Evolutionary conservation across 208 protist species (phyloP).

Genomic region (Endotrypanum monterogeii): DNA sequence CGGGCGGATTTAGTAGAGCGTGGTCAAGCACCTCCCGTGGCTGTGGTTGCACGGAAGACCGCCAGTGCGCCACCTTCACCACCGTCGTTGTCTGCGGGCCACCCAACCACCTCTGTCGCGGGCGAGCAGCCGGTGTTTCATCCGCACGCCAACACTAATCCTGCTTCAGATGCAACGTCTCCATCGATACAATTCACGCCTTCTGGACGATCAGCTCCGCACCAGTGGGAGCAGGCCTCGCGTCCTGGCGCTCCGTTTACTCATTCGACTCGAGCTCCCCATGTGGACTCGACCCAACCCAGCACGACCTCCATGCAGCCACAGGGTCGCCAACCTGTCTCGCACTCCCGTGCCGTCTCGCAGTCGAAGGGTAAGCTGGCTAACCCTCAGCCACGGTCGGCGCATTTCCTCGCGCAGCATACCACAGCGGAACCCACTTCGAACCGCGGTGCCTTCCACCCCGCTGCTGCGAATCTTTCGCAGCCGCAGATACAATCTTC

Average conservation of each 20-base stretch:
- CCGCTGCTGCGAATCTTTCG: neutral
- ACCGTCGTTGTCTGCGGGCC: neutral
- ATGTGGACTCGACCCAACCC: constrained; percentile 1
- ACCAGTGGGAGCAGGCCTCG: neutral
- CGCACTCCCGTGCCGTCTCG: neutral
- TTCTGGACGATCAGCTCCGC: neutral
- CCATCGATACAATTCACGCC: neutral
- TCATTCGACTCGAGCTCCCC: constrained; percentile 5
- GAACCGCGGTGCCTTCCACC: neutral
- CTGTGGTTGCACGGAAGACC: neutral
- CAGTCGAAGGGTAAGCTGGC: neutral
- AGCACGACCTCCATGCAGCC: neutral
- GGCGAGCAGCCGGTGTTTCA: neutral
- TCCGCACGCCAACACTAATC: neutral
- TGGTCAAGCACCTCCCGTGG: neutral
- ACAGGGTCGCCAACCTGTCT: neutral
- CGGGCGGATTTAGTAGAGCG: neutral
- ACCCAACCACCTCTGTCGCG: neutral
- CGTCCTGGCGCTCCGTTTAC: neutral
- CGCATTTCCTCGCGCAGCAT: constrained; percentile 1
- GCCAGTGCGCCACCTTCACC: neutral
- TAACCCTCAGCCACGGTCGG: neutral
- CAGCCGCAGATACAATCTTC: neutral
- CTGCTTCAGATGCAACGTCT: neutral
- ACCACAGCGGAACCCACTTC: neutral